phyloP scores from a whole-genome alignment of 352 stramenopile genomes.

The Phytophthora lateralis region DNA sequence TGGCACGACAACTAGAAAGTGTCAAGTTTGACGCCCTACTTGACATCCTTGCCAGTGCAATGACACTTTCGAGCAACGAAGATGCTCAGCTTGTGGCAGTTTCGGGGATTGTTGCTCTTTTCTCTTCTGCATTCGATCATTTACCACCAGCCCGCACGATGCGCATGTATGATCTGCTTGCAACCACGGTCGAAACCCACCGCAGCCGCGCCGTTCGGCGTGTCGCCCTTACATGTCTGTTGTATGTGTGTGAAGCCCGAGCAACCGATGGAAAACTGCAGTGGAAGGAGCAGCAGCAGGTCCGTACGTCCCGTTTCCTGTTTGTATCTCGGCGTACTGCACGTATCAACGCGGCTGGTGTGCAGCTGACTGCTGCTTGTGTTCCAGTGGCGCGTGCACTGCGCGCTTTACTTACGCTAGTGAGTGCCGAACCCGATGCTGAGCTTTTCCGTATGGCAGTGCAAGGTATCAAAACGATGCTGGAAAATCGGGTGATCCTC shows the following conservation, averaged over 20 bases:
- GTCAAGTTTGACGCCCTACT: slow-evolving; percentile 81
- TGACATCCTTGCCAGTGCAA: slow-evolving; percentile 76
- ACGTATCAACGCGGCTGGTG: slow-evolving; percentile 33
- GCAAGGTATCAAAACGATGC: slow-evolving; percentile 68
- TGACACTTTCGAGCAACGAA: slow-evolving; percentile 64
- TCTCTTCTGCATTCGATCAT: slow-evolving; percentile 82
- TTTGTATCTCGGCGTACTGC: slow-evolving; percentile 54
- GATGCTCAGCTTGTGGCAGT: slow-evolving; percentile 72
- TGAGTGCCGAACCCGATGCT: slow-evolving; percentile 74
- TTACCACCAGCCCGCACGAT: slow-evolving; percentile 67
- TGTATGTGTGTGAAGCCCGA: slow-evolving; percentile 74
- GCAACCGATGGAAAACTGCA: slow-evolving; percentile 63
- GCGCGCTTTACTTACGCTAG: slow-evolving; percentile 71
- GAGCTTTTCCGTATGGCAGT: slow-evolving; percentile 80
- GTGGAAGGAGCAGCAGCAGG: slow-evolving; percentile 65
- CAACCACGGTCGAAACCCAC: slow-evolving; percentile 67
- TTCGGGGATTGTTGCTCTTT: slow-evolving; percentile 69
- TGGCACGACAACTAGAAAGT: slow-evolving; percentile 77
- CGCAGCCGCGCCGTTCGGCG: slow-evolving; percentile 63
- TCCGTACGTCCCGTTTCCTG: slow-evolving; percentile 79
- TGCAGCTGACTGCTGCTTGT: slow-evolving; percentile 44
- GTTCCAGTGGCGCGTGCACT: slow-evolving; percentile 67
- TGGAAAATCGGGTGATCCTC: slow-evolving; percentile 82
- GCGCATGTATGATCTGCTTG: slow-evolving; percentile 85
- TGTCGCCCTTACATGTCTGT: slow-evolving; percentile 66